A percentile compares a stretch with the other conserved stretches of the same genome.
Evolutionary conservation across 2,329 filamentous ascomycete genomes (phyloP).

Genomic region (Pseudopyricularia cyperi): DNA sequence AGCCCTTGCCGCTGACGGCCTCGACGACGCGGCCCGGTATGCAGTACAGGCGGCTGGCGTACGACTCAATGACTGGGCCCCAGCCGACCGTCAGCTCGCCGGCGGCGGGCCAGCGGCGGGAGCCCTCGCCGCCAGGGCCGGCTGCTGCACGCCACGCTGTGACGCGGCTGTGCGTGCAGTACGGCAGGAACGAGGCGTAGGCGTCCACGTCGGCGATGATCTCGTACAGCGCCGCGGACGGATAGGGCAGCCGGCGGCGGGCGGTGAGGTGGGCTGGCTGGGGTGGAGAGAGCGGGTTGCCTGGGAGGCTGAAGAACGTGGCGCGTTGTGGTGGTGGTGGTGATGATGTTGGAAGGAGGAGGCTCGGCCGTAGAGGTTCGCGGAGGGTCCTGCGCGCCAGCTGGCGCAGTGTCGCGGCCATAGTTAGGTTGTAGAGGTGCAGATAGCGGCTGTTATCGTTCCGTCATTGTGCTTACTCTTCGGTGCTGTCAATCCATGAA

Average conservation of each 20-base stretch:
- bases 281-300: slow-evolving; percentile 2
- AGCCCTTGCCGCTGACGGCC: slow-evolving; percentile 53
- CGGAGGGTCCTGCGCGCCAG: neutral
- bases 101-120: slow-evolving; percentile 50
- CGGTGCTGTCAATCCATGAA: neutral
- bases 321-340: slow-evolving; percentile 4
- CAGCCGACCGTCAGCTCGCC: slow-evolving; percentile 78
- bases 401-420: neutral
- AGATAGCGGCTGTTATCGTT: neutral
- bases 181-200: slow-evolving; percentile 83
- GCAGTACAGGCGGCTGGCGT: slow-evolving; percentile 70
- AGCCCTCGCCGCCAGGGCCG: slow-evolving; percentile 8
- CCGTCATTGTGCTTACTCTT: neutral
- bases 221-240: slow-evolving; percentile 57
- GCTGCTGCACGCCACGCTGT: slow-evolving; percentile 49
- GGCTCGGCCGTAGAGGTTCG: neutral
- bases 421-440: neutral
- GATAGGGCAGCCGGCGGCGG: slow-evolving; percentile 64
- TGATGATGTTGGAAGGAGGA: neutral
- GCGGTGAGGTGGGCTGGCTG: slow-evolving; percentile 54
- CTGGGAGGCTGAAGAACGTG: slow-evolving; percentile 18
- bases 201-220: slow-evolving; percentile 80
- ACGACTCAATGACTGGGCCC: slow-evolving; percentile 70
- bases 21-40: slow-evolving; percentile 59
- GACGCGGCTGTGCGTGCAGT: slow-evolving; percentile 67